These are phyloP conservation scores for Pelargonium australe DNA, from an alignment of 441 rosid genomes.

Conservation along the genomic window DNA sequence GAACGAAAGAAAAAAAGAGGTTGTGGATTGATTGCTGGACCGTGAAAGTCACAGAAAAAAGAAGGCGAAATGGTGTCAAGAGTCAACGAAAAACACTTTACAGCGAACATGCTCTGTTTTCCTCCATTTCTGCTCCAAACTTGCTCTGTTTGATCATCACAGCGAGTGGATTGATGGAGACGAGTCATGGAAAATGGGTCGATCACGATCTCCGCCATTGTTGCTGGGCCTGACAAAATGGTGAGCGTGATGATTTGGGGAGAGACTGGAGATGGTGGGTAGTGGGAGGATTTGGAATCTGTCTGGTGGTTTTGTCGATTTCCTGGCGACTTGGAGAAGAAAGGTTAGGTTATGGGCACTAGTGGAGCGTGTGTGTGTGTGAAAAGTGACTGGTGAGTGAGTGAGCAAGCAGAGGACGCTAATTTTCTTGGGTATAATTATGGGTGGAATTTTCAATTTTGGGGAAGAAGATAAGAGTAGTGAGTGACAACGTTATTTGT, in stretches of 20 bases:
- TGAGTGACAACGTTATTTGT: no score
- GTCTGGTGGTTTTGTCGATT: not conserved
- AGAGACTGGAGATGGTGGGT: not conserved
- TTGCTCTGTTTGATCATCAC: not conserved
- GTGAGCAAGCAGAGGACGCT: no score
- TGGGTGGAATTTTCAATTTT: no score
- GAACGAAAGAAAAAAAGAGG: conserved; percentile 24
- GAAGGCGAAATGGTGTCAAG: not conserved
- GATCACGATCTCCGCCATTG: conserved; percentile 26
- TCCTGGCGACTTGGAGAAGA: not conserved
- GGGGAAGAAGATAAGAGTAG: no score
- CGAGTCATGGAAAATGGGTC: conserved; percentile 15
- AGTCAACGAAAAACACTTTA: conserved; percentile 25
- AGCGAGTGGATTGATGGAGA: conserved; percentile 15
- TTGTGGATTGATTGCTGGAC: not conserved
- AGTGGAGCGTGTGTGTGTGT: no score
- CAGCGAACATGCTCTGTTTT: conserved; percentile 6
- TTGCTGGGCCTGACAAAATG: conserved; percentile 24
- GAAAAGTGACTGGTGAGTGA: no score
- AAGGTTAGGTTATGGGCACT: no score
- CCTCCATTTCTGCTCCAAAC: not conserved
- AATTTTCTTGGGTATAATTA: no score
- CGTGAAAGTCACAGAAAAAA: conserved; percentile 23
- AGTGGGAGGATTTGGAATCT: not conserved
- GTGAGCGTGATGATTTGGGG: conserved; percentile 3